Conservation (phyloP, 495 filamentous ascomycete genomes). For the Aspergillus sparsus region DNA sequence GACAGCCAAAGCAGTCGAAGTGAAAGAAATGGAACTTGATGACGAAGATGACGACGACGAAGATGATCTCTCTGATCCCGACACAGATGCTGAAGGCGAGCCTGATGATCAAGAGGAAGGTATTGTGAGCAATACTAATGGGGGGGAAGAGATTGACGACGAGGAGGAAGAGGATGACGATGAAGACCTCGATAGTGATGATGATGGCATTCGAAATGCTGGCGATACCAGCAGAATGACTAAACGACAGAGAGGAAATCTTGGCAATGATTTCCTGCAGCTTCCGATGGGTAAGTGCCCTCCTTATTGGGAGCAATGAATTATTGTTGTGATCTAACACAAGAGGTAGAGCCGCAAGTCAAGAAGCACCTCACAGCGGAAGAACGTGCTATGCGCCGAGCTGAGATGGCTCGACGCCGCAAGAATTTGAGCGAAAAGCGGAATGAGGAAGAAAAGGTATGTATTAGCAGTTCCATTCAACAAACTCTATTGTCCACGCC, state of each 20-base stretch:
- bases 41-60: conserved; percentile 57
- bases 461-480: not conserved
- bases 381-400: conserved; percentile 90
- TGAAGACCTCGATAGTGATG: conserved; percentile 67
- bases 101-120: conserved; percentile 53
- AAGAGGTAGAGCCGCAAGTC: conserved; percentile 73
- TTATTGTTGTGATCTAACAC: conserved; percentile 17
- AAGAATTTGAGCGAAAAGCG: conserved; percentile 98
- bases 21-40: conserved; percentile 60
- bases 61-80: conserved; percentile 51
- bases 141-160: conserved; percentile 55
- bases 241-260: conserved; percentile 76
- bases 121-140: conserved; percentile 40
- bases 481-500: no score
- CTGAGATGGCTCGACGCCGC: conserved; percentile 91
- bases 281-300: conserved; percentile 71
- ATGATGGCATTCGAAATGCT: conserved; percentile 48
- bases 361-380: conserved; percentile 93
- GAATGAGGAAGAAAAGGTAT: conserved; percentile 97
- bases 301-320: not conserved
- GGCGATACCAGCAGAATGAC: conserved; percentile 78
- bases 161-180: conserved; percentile 62
- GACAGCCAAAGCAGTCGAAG: conserved; percentile 55
- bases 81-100: conserved; percentile 54
- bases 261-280: conserved; percentile 74